These are phyloP conservation scores for Penicillium lividum DNA, from an alignment of 495 filamentous ascomycete species.

Conservation along the genomic window DNA sequence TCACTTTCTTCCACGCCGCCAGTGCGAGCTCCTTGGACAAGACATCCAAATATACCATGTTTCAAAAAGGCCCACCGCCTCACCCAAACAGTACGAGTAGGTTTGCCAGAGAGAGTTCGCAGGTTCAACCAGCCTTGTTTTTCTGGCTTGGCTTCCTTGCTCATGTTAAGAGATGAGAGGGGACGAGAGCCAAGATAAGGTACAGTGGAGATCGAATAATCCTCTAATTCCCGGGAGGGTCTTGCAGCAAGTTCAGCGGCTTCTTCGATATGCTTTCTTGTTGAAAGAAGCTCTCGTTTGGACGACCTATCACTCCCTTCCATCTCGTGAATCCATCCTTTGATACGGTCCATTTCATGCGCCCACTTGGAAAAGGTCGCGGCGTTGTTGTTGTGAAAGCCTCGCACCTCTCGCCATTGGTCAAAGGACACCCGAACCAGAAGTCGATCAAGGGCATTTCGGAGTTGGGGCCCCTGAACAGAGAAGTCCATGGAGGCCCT, in stretches of 20 bases:
- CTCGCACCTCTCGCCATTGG: constrained; percentile 80
- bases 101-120: constrained; percentile 80
- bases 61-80: constrained; percentile 94
- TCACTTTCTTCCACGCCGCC: constrained; percentile 94
- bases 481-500: constrained; percentile 94
- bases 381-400: constrained; percentile 59
- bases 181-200: constrained; percentile 77
- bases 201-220: constrained; percentile 85
- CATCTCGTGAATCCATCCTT: constrained; percentile 92
- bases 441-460: constrained; percentile 79
- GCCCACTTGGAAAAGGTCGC: constrained; percentile 61
- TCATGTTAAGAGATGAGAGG: constrained; percentile 54
- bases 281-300: constrained; percentile 71
- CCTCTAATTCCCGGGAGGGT: constrained; percentile 88
- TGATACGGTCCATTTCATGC: constrained; percentile 83
- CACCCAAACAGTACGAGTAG: constrained; percentile 82
- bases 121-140: constrained; percentile 96
- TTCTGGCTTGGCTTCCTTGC: constrained; percentile 53
- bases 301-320: constrained; percentile 78
- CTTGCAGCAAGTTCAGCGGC: constrained; percentile 65
- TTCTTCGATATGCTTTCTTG: constrained; percentile 83
- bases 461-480: constrained; percentile 77
- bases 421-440: constrained; percentile 81
- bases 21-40: constrained; percentile 80
- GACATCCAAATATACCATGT: constrained; percentile 93